Base-by-base conservation (phyloP, 768 basidiomycete genomes). In the Suillus spraguei region DNA sequence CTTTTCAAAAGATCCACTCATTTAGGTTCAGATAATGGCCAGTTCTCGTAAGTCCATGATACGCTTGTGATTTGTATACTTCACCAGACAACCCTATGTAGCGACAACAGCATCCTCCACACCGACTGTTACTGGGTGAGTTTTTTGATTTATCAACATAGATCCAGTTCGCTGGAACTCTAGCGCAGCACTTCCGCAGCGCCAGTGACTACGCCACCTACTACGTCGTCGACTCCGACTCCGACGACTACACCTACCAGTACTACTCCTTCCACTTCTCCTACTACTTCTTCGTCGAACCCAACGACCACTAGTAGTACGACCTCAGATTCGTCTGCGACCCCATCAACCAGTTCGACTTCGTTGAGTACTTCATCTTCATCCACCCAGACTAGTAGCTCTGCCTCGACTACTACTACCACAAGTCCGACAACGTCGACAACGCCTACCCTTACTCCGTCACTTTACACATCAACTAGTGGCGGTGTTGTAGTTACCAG, bases 11-110 rank as follows among this genome's bases (percentile, higher is more conserved):
- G 28, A n/a, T 50, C 41, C 47, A 10, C 32, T 63, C 22, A 47
- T 58, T 42, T 49, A n/a, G 38, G 22, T 44, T 39, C 46, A 47
- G 42, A 8, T 63, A 61, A 44, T 70, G 22, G 17, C 68, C 1
- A 52, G 5, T 32, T 9, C 50, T 32, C 0, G 70, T 71, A 7
- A 54, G 70, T 66, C 56, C 38, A 17, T 22, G 32, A 42, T 60
- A 41, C 4, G 4, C 17, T 42, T 41, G 17, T 17, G 5, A 41
- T 39, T 20, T 5, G 5, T 28, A 28, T 24, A 39, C 5, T 39
- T 62, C 28, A 59, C 13, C 4, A 36, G n/a, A 52, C 7, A 46
- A 38, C 63, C 1, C 20, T 5, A 2, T 6, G 53, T 36, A 36
- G 16, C 20, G 36, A 16, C 13, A 56, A 44, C 54, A 65, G 38